Conservation (phyloP, 768 basidiomycete species). For the Trametes meyenii region DNA sequence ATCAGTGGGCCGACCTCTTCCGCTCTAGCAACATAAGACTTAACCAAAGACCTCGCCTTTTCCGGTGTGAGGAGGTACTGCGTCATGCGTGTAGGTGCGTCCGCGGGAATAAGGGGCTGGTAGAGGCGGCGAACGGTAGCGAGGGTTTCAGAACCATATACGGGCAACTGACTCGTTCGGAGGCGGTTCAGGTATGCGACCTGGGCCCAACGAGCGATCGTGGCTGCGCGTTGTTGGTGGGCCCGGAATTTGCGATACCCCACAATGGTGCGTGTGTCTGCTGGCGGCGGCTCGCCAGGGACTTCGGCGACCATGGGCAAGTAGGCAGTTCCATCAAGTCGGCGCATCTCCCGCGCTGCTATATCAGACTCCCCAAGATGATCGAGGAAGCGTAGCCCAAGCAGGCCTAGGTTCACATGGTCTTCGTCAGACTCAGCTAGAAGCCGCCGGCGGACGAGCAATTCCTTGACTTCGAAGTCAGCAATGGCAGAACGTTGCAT, state of each 20-base stretch:
- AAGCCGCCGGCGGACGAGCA: constrained; percentile 79
- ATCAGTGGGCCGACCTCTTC: constrained; percentile 55
- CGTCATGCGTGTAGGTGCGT: background rate
- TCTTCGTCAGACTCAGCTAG: constrained; percentile 57
- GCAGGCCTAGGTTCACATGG: constrained; percentile 57
- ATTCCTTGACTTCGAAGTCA: constrained; percentile 84
- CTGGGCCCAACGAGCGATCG: constrained; percentile 66
- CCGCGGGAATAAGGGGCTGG: constrained; percentile 53
- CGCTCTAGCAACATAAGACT: constrained; percentile 64
- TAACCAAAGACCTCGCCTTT: constrained; percentile 52
- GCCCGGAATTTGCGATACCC: constrained; percentile 62
- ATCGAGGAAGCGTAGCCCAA: constrained; percentile 66
- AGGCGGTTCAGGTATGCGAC: constrained; percentile 73
- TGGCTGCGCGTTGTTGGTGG: constrained; percentile 50
- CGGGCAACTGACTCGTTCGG: constrained; percentile 53
- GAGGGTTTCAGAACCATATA: constrained; percentile 44
- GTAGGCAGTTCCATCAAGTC: constrained; percentile 59
- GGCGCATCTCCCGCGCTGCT: constrained; percentile 53
- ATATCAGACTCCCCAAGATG: constrained; percentile 56
- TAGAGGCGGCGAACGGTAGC: constrained; percentile 40
- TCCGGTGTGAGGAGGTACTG: constrained; percentile 34
- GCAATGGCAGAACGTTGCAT: constrained; percentile 76
- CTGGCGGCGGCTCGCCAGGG: constrained; percentile 66
- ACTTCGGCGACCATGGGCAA: constrained; percentile 56
- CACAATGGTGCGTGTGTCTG: constrained; percentile 72